Evolutionary conservation across 2,329 filamentous ascomycete species (phyloP).

Genomic region (Colletotrichum siamense): DNA sequence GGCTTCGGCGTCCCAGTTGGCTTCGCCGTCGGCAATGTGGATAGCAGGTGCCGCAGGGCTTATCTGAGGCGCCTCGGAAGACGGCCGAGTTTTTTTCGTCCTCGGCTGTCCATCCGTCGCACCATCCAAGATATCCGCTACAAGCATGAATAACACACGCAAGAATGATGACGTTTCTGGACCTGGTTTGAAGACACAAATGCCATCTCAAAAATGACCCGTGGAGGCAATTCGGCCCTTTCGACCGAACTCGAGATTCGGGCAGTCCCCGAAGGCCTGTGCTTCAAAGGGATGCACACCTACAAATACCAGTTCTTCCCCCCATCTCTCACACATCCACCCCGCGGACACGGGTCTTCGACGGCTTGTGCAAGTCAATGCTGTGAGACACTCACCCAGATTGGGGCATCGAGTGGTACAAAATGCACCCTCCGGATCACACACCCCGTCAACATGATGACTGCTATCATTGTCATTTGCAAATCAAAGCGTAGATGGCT

Average conservation of each 20-base stretch:
- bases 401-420: background rate
- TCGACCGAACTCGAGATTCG: background rate
- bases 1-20: background rate
- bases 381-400: background rate
- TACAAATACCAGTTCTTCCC: background rate
- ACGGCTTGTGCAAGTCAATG: background rate
- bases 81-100: background rate
- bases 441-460: background rate
- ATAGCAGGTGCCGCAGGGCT: background rate
- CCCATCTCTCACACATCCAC: fast-evolving
- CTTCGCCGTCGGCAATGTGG: background rate
- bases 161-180: background rate
- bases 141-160: background rate
- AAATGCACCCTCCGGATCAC: background rate
- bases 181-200: background rate
- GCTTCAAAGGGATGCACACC: background rate
- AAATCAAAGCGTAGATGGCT: background rate
- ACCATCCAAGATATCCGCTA: background rate
- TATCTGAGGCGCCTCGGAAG: background rate
- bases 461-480: background rate
- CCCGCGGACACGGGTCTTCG: background rate
- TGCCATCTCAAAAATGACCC: background rate
- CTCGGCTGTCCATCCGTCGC: background rate
- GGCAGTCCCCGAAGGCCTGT: background rate
- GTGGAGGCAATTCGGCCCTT: background rate